These are phyloP conservation scores for Oxytropis ochrocephala DNA, from an alignment of 306 rosid species.

Conservation along the genomic window DNA sequence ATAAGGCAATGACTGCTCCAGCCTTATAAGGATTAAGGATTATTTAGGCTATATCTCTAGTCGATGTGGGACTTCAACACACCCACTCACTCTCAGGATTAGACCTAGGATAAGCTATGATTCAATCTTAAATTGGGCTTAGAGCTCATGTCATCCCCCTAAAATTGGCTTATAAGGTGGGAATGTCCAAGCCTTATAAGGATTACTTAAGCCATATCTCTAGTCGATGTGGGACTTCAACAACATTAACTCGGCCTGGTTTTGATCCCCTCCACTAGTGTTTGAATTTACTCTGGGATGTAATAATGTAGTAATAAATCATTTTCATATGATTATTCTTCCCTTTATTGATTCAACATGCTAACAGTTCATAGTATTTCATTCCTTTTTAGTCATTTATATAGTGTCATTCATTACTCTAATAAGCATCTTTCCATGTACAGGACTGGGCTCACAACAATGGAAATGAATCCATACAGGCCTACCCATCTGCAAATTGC, in stretches of 20 bases:
- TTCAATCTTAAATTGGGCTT: too few species aligned
- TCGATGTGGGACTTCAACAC: too few species aligned
- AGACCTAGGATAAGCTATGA: too few species aligned
- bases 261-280: not conserved
- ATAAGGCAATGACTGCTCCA: too few species aligned
- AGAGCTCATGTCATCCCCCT: too few species aligned
- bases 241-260: not conserved
- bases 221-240: too few species aligned
- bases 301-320: not conserved
- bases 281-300: not conserved
- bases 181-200: too few species aligned
- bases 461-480: slow-evolving; percentile 27
- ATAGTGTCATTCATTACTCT: not conserved
- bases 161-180: too few species aligned
- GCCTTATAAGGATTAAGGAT: too few species aligned
- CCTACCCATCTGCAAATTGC: slow-evolving; percentile 30
- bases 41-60: too few species aligned
- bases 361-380: not conserved
- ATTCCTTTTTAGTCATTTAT: not conserved
- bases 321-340: not conserved
- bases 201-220: too few species aligned
- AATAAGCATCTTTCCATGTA: not conserved
- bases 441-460: slow-evolving; percentile 13
- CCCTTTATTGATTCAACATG: slow-evolving; percentile 5
- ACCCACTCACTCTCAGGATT: too few species aligned